phyloP scores from a whole-genome alignment of 2,329 filamentous ascomycete species.

The Pleurostoma richardsiae region DNA sequence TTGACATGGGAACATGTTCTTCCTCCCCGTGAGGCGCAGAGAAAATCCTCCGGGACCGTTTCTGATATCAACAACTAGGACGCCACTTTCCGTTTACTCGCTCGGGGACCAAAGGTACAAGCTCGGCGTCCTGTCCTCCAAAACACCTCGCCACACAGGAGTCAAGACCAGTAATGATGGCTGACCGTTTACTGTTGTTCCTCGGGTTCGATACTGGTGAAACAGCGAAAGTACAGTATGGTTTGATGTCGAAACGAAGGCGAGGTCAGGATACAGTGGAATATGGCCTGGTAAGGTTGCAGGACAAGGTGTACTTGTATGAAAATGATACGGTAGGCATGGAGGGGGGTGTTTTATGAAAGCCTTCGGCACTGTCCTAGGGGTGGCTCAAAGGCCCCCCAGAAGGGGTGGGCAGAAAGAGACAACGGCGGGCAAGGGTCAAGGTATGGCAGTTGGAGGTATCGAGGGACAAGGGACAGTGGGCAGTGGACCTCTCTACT shows the following conservation, averaged over 20 bases:
- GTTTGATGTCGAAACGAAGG: constrained; percentile 16
- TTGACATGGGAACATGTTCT: constrained; percentile 55
- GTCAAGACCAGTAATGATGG: no score
- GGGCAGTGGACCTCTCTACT: constrained; percentile 6
- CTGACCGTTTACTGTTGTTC: no score
- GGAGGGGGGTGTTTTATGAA: constrained; percentile 43
- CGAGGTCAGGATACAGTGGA: constrained; percentile 20
- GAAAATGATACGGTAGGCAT: constrained; percentile 40
- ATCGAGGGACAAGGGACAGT: constrained; percentile 3
- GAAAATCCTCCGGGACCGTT: constrained; percentile 8
- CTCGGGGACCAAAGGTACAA: no score
- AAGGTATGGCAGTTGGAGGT: constrained; percentile 14
- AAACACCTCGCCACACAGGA: no score
- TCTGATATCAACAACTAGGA: no score
- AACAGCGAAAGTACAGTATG: no score
- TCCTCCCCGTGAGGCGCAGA: constrained; percentile 5
- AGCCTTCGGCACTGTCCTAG: constrained; percentile 43
- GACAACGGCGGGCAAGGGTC: constrained; percentile 12
- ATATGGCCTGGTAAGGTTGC: constrained; percentile 27
- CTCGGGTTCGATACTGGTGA: no score
- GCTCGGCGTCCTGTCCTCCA: no score
- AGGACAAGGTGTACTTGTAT: constrained; percentile 44
- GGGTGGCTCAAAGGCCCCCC: constrained; percentile 27
- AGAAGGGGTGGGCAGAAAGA: constrained; percentile 6
- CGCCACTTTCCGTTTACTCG: no score